Base-by-base conservation (phyloP, 2,329 filamentous ascomycete species). In the Penicillium digitatum region DNA sequence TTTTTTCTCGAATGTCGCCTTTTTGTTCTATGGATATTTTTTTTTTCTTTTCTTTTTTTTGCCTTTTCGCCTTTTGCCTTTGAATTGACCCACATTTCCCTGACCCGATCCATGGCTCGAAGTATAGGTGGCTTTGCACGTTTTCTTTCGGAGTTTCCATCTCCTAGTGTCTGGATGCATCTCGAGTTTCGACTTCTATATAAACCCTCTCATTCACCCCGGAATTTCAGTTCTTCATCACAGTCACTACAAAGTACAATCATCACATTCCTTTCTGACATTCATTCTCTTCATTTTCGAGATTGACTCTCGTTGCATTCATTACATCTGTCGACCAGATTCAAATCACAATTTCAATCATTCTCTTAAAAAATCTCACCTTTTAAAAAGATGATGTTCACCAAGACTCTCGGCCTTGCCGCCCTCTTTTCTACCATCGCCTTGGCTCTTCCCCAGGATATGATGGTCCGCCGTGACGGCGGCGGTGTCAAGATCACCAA, bases 401-500 rank as follows among this genome's bases (percentile, higher is more conserved):
- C 64, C 63, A 73, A 73, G 64, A 60, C 65, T 58, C 53, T 72
- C 62, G 58, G 68, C 60, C 35, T 72, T 40, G 65, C 71, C 47
- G 61, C 68, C 59, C 64, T 62, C 59, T 63, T 71, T 50, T 66
- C 69, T 52, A 61, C 68, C 56, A 58, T 73, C 51, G 61, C 65
- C 45, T 60, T 69, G 48, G 66, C 69, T 35, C 57, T 72, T 26
- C 68, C 71, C 42, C 62, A 62, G 46, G 60, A 58, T 54, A 60
- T 61, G 55, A 57, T 69, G 61, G 60, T 62, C 44, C 50, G 56
- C 40, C 52, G 52, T 39, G 29, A 56, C 22, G 52, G 62, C 46
- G 71, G 72, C 49, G 61, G 63, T 39, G 72, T 74, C 56, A 61
- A 55, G 55, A 73, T 76, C 57, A 59, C 67, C 62, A 76, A 76